Percentiles rank a stretch among this genome's conserved stretches.
Evolutionary conservation across 2,329 filamentous ascomycete genomes (phyloP).

Genomic region (Xylaria digitata): DNA sequence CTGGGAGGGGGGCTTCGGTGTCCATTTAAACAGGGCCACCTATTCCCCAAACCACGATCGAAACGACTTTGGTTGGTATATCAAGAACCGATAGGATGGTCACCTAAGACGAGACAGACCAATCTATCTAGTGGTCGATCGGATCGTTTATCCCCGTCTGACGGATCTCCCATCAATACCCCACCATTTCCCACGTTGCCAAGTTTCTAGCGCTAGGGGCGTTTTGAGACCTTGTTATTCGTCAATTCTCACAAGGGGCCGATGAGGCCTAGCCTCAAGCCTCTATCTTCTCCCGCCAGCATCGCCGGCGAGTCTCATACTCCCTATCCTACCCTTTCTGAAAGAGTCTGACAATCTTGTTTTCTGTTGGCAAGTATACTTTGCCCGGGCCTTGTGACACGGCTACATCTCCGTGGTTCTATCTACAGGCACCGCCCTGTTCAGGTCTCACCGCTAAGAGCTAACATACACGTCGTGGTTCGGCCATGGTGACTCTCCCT

Average conservation of each 20-base stretch:
- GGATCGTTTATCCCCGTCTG: constrained; percentile 37
- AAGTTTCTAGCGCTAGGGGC: constrained; percentile 35
- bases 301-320: constrained; percentile 27
- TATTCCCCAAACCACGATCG: constrained; percentile 5
- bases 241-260: constrained; percentile 30
- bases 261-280: constrained; percentile 32
- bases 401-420: constrained; percentile 30
- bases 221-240: constrained; percentile 29
- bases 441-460: constrained; percentile 31
- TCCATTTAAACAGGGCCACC: constrained; percentile 20
- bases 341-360: constrained; percentile 17
- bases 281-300: constrained; percentile 12
- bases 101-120: constrained; percentile 14
- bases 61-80: constrained; percentile 9
- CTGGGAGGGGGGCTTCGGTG: constrained; percentile 11
- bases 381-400: constrained; percentile 24
- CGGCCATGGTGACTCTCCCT: constrained; percentile 17
- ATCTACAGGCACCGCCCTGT: constrained; percentile 29
- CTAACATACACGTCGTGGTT: constrained; percentile 24
- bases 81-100: neutral
- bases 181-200: constrained; percentile 38
- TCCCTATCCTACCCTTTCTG: constrained; percentile 26
- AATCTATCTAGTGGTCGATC: constrained; percentile 29
- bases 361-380: constrained; percentile 26
- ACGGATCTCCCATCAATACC: constrained; percentile 31